Conservation (phyloP, 768 basidiomycete genomes). For the Sutorius australiensis region DNA sequence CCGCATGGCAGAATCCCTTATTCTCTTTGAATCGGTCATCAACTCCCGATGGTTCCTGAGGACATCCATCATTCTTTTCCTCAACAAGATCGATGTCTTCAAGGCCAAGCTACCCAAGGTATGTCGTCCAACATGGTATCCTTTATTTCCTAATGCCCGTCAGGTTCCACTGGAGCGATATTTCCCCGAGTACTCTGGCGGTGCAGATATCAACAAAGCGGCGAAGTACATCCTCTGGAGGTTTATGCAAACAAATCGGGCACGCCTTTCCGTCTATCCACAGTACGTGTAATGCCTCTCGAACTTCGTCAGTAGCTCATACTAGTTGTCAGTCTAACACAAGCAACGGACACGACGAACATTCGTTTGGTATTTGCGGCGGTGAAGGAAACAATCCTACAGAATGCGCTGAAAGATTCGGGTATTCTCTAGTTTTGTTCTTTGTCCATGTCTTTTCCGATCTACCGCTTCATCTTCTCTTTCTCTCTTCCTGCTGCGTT, state of each 20-base stretch:
- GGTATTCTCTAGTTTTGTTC: slow-evolving; percentile 58
- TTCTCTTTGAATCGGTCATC: slow-evolving; percentile 74
- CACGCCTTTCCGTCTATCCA: slow-evolving; percentile 82
- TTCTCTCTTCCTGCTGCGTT: slow-evolving; percentile 3
- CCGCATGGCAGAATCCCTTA: slow-evolving; percentile 70
- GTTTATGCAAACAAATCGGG: slow-evolving; percentile 89
- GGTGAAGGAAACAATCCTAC: slow-evolving; percentile 90
- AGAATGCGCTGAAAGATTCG: slow-evolving; percentile 82
- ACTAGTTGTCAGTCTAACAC: slow-evolving; percentile 54
- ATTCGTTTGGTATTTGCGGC: slow-evolving; percentile 80
- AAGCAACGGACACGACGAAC: slow-evolving; percentile 86
- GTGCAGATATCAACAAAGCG: slow-evolving; percentile 87
- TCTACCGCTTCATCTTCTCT: not conserved
- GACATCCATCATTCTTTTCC: slow-evolving; percentile 62
- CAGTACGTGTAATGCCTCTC: slow-evolving; percentile 52
- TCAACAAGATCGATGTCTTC: slow-evolving; percentile 76
- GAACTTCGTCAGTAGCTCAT: not conserved
- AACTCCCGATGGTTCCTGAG: slow-evolving; percentile 76
- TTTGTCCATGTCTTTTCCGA: not conserved
- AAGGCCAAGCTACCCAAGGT: slow-evolving; percentile 65
- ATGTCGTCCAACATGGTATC: rapidly evolving
- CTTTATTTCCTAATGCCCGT: not conserved
- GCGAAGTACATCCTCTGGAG: slow-evolving; percentile 94
- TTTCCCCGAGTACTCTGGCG: slow-evolving; percentile 88
- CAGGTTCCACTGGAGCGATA: slow-evolving; percentile 73